These are phyloP conservation scores for Pichia rugopelliculosa DNA, from an alignment of 805 yeast species.

Conservation along the genomic window DNA sequence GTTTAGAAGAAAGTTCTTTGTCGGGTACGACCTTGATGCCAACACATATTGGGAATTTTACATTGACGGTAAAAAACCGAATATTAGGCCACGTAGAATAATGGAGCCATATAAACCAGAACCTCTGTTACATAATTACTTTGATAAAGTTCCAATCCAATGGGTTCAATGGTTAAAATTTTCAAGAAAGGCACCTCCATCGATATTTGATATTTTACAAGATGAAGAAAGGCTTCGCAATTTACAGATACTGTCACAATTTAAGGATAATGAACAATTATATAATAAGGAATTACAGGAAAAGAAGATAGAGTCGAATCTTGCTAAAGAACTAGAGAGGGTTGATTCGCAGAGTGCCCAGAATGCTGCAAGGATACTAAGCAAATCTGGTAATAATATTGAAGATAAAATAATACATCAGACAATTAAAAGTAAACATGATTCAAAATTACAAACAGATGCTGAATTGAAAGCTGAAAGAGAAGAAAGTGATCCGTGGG, in stretches of 20 bases:
- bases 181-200: constrained; percentile 54
- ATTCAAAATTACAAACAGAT: constrained; percentile 1
- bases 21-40: constrained; percentile 75
- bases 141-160: constrained; percentile 53
- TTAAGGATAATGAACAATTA: constrained; percentile 37
- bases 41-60: constrained; percentile 82
- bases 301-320: constrained; percentile 15
- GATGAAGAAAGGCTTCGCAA: constrained; percentile 52
- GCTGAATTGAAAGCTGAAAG: background rate
- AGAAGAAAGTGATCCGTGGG: constrained; percentile 9
- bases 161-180: constrained; percentile 80
- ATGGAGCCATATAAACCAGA: constrained; percentile 47
- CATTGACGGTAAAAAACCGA: constrained; percentile 31
- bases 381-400: constrained; percentile 1
- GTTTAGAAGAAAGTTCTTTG: constrained; percentile 59
- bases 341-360: constrained; percentile 6
- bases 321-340: constrained; percentile 20
- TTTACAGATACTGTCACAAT: constrained; percentile 43
- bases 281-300: constrained; percentile 14
- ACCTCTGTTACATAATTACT: constrained; percentile 50
- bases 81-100: constrained; percentile 47
- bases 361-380: constrained; percentile 1
- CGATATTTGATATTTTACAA: constrained; percentile 49
- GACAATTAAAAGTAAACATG: constrained; percentile 1
- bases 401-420: background rate